Evolutionary conservation across 441 rosid species (phyloP), one percentile per base, ranked within the genome.

Genomic region (Gossypium davidsonii): DNA sequence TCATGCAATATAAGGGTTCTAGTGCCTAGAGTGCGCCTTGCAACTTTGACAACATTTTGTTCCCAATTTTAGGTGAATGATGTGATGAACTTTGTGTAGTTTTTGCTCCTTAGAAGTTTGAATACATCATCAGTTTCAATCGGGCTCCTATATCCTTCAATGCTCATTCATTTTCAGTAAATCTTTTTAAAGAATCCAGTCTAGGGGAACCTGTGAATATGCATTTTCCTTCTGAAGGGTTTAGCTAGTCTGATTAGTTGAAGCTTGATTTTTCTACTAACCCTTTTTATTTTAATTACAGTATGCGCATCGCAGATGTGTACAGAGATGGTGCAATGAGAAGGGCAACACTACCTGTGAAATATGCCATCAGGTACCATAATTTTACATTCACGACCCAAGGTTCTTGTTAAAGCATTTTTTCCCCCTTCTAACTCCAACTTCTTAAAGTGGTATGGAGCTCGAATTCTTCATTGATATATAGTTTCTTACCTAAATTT

Each of bases 271-370:
- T 42, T 4, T 23, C 39, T 14, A 46, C 57, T 67, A 14, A 49
- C 14, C 21, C 55, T 26, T 57, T 75, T 49, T 61, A 42, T 55
- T 78, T 52, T 79, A 49, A 71, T 74, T 73, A 76, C 83, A 91
- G 93, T 85, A 85, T 75, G 94, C 97, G 31, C 97, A 91, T 80
- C 76, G 97, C 58, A 82, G 88, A 72, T 91, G 97, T 34, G 85
- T 91, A 28, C 97, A 91, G 74, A 84, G 86, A 76, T 91, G 97
- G 97, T 89, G 94, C 78, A 85, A 89, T 57, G 91, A 89, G 82
- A 91, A 91, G 81, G 97, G 97, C 20, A 80, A 91, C 46, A 91
- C 85, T 2, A 82, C 58, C 66, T 91, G 97, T 76, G 94, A 91
- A 81, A 91, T 91, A 79, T 91, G 94, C 81, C 93, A 86, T 77